phyloP scores from a whole-genome alignment of 1,284 basidiomycete species.

The Marasmius tenuissimus region DNA sequence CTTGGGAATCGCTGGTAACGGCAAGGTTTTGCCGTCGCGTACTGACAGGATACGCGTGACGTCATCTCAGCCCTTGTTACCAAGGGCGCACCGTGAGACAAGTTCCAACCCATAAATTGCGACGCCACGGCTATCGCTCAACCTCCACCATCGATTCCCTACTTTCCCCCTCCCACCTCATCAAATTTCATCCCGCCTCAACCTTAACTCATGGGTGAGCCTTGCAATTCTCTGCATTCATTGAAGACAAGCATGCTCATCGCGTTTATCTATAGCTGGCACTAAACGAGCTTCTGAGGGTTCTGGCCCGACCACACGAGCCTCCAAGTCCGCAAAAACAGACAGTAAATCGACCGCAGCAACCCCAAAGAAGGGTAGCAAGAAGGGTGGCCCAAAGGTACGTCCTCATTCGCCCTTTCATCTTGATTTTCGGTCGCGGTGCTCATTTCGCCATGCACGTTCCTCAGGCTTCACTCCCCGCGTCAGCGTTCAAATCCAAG shows the following conservation, averaged over 20 bases:
- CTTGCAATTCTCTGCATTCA: neutral
- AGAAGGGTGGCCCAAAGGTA: slow-evolving; percentile 40
- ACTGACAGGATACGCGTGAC: no score
- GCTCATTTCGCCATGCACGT: neutral
- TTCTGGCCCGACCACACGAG: slow-evolving; percentile 37
- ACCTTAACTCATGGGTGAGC: slow-evolving; percentile 4
- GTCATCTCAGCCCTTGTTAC: no score
- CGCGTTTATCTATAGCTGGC: slow-evolving; percentile 24
- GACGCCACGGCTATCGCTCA: no score
- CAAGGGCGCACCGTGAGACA: no score
- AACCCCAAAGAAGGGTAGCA: slow-evolving; percentile 39
- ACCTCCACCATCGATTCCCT: no score
- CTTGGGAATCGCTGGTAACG: no score
- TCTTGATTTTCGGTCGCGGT: neutral
- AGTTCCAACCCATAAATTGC: no score
- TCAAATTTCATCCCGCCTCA: no score
- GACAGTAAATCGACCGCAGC: slow-evolving; percentile 27
- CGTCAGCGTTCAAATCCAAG: slow-evolving; percentile 57
- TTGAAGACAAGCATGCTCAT: neutral
- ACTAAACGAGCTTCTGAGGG: slow-evolving; percentile 50
- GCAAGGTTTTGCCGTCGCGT: no score
- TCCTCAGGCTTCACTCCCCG: slow-evolving; percentile 43
- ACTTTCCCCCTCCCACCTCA: no score
- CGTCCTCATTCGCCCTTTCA: slow-evolving; percentile 2
- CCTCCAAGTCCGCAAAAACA: slow-evolving; percentile 50